Base-by-base conservation (phyloP, 2,329 filamentous ascomycete species). In the Xylaria sp. region DNA sequence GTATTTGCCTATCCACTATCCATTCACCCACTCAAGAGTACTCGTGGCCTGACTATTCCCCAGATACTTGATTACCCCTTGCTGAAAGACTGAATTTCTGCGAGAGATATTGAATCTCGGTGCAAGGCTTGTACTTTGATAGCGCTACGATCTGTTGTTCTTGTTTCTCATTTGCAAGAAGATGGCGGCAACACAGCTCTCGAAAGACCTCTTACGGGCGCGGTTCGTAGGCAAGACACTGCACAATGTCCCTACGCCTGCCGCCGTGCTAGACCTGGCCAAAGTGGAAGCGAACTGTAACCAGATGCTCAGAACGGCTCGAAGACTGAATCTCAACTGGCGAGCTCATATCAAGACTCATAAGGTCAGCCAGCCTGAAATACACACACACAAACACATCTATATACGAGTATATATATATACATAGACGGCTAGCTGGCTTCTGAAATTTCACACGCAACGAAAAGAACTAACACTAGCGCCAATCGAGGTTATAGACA, bases 301-400 rank as follows among this genome's bases (percentile, higher is more conserved):
- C 63, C 80, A 85, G 37, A 94, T 95, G 90, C 83, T 92, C 6
- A 79, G 87, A 12, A 85, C 90, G 0, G 83, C 84, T 14, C 74
- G 82, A 42, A 77, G 78, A 52, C 77, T 94, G 14, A 80, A 82
- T 0, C 80, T 94, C 23, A 83, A 82, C 6, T 94, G 92, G 79
- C 82, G 92, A 61, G 88, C 89, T 1, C 92, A 95, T 74, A 87
- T 94, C 63, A 95, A 95, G 78, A 93, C 90, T 21, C 92, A 95
- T 75, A 95, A 95, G 80, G 89, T 89, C 76, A 58, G 71, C 37
- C n/a, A 21, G 46, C 12, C n/a, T 64, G 14, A 46, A n/a, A n/a
- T n/a, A n/a, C n/a, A n/a, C n/a, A n/a, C n/a, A n/a, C n/a, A n/a
- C n/a, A n/a, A n/a, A n/a, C n/a, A n/a, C n/a, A n/a, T n/a, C n/a